Conservation (phyloP, 345 rosid genomes). For the Zanthoxylum bungeanum region DNA sequence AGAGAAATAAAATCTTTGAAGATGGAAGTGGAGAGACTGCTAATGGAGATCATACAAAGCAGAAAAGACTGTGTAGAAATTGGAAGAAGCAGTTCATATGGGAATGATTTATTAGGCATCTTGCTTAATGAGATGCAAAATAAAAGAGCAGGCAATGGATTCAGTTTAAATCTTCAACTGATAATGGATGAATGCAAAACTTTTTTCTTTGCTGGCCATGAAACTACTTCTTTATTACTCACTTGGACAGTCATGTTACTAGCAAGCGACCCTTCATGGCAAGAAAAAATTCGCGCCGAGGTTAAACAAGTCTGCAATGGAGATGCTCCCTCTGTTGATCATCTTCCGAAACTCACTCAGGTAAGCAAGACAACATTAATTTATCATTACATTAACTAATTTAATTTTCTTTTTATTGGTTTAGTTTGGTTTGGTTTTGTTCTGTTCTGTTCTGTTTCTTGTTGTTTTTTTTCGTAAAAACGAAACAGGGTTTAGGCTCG, state of each 20-base stretch:
- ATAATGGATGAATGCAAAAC: conserved; percentile 98
- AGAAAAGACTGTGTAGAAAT: conserved; percentile 71
- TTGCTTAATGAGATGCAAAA: conserved; percentile 70
- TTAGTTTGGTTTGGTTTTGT: not conserved
- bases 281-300: conserved; percentile 67
- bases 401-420: not conserved
- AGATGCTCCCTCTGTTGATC: conserved; percentile 56
- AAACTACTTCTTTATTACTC: conserved; percentile 81
- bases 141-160: conserved; percentile 31
- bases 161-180: conserved; percentile 56
- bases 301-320: conserved; percentile 64
- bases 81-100: conserved; percentile 75
- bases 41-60: conserved; percentile 82
- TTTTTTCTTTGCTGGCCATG: conserved; percentile 96
- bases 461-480: not conserved
- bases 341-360: conserved; percentile 66
- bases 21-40: conserved; percentile 71
- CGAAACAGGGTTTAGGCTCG: not conserved
- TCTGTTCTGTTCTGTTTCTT: not conserved
- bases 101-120: conserved; percentile 79
- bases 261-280: conserved; percentile 84
- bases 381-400: not conserved
- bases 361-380: conserved; percentile 28
- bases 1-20: conserved; percentile 77
- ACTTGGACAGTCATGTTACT: conserved; percentile 95